phyloP scores from a whole-genome alignment of 805 yeast species.

The Komagataella pastoris region DNA sequence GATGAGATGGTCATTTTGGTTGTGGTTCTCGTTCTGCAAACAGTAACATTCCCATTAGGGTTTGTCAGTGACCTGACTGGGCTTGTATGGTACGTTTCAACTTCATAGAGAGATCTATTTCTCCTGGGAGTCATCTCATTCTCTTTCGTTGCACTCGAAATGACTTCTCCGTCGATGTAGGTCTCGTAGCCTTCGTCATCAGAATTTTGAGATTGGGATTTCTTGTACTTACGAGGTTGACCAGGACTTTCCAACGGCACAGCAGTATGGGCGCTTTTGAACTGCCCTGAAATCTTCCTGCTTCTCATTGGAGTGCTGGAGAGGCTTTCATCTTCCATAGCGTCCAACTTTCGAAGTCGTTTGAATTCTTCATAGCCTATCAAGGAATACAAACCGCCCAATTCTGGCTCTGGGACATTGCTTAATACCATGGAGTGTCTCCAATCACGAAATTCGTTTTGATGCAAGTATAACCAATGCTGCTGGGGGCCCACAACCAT shows the following conservation, averaged over 20 bases:
- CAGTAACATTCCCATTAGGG: neutral
- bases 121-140: neutral
- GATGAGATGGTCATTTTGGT: conserved; percentile 2
- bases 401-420: conserved; percentile 45
- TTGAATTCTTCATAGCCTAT: conserved; percentile 50
- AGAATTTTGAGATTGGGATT: conserved; percentile 1
- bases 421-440: conserved; percentile 79
- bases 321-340: conserved; percentile 14
- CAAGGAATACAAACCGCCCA: conserved; percentile 56
- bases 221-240: conserved; percentile 70
- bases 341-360: conserved; percentile 28
- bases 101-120: neutral
- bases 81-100: neutral
- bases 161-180: neutral
- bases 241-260: conserved; percentile 94
- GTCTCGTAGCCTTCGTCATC: conserved; percentile 1
- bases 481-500: conserved; percentile 99
- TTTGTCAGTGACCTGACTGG: neutral
- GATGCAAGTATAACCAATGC: conserved; percentile 95
- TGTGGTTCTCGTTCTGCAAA: neutral
- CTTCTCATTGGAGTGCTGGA: conserved; percentile 43
- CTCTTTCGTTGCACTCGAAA: neutral
- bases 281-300: conserved; percentile 53
- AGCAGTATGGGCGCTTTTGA: conserved; percentile 53
- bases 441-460: conserved; percentile 95